phyloP scores from a whole-genome alignment of 768 basidiomycete genomes.

The Macrolepiota dolichaula region DNA sequence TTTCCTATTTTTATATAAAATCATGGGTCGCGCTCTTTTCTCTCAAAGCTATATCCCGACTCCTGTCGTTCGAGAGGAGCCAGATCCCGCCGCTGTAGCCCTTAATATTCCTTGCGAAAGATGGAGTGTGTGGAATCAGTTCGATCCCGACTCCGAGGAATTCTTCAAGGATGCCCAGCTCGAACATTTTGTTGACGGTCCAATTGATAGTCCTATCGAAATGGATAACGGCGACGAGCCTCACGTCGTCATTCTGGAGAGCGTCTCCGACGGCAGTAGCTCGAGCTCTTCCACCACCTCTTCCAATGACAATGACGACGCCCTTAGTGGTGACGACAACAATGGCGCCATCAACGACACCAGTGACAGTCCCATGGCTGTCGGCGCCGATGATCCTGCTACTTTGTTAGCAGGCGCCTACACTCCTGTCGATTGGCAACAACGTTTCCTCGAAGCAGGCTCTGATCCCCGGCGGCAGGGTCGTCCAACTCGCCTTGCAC shows the following conservation, averaged over 20 bases:
- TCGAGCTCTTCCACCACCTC: slow-evolving; percentile 35
- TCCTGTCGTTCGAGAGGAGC: slow-evolving; percentile 43
- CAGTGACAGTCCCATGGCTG: slow-evolving; percentile 44
- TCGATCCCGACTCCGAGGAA: slow-evolving; percentile 81
- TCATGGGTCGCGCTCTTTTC: slow-evolving; percentile 62
- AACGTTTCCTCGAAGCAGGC: slow-evolving; percentile 15
- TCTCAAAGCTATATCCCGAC: slow-evolving; percentile 39
- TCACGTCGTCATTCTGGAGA: slow-evolving; percentile 23
- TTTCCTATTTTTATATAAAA: slow-evolving; percentile 13
- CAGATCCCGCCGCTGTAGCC: slow-evolving; percentile 29
- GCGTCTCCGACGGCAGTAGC: slow-evolving; percentile 25
- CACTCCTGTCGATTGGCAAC: slow-evolving; percentile 20
- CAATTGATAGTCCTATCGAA: slow-evolving; percentile 23
- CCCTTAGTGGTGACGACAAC: slow-evolving; percentile 36
- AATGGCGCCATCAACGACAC: slow-evolving; percentile 5
- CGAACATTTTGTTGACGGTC: slow-evolving; percentile 61
- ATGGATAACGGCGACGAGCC: slow-evolving; percentile 7
- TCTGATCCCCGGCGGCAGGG: slow-evolving; percentile 4
- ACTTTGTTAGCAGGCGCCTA: slow-evolving; percentile 36
- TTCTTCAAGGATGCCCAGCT: slow-evolving; percentile 63
- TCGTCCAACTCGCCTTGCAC: slow-evolving; percentile 13
- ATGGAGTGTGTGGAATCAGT: slow-evolving; percentile 65
- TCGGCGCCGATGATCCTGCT: slow-evolving; percentile 38
- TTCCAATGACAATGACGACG: slow-evolving; percentile 39
- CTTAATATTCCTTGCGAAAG: slow-evolving; percentile 48